Conservation (phyloP, 768 basidiomycete genomes). For the Lactarius pseudohatsudake region DNA sequence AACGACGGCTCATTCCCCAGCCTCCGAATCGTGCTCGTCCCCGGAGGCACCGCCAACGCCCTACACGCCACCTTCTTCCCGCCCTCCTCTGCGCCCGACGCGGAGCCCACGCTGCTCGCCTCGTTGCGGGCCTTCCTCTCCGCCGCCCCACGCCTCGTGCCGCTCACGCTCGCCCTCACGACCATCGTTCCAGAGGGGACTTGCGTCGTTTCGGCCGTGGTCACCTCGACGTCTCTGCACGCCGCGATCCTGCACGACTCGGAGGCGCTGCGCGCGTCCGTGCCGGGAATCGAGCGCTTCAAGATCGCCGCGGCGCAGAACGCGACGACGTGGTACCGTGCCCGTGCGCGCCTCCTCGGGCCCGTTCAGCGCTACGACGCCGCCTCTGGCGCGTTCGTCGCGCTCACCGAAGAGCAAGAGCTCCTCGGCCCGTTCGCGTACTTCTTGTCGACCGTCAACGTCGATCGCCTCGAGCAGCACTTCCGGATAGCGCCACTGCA, state of each 20-base stretch:
- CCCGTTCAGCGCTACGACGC: slow-evolving; percentile 65
- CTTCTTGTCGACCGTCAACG: slow-evolving; percentile 79
- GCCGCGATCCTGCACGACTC: slow-evolving; percentile 83
- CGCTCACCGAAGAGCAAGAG: slow-evolving; percentile 42
- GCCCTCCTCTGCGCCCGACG: slow-evolving; percentile 34
- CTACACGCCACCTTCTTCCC: slow-evolving; percentile 79
- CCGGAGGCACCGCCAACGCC: slow-evolving; percentile 92
- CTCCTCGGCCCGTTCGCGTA: slow-evolving; percentile 82
- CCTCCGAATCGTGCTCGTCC: slow-evolving; percentile 54
- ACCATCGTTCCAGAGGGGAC: slow-evolving; percentile 34
- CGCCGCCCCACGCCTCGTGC: slow-evolving; percentile 33
- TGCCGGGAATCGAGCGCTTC: slow-evolving; percentile 84
- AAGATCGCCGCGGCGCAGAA: slow-evolving; percentile 82
- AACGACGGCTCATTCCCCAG: slow-evolving; percentile 2
- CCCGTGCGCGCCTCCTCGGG: slow-evolving; percentile 53
- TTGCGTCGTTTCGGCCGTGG: slow-evolving; percentile 64
- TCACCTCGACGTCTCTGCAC: slow-evolving; percentile 83
- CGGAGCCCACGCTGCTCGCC: slow-evolving; percentile 44
- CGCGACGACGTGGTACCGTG: slow-evolving; percentile 67
- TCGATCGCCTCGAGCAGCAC: slow-evolving; percentile 79
- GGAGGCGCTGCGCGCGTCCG: slow-evolving; percentile 62
- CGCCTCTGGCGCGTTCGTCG: slow-evolving; percentile 45
- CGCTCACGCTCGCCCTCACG: slow-evolving; percentile 56
- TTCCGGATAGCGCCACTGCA: slow-evolving; percentile 76
- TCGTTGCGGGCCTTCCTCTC: slow-evolving; percentile 32